Evolutionary conservation across 108 stramenopile species (phyloP).

Genomic region (Pseudonitzschia multiseries): DNA sequence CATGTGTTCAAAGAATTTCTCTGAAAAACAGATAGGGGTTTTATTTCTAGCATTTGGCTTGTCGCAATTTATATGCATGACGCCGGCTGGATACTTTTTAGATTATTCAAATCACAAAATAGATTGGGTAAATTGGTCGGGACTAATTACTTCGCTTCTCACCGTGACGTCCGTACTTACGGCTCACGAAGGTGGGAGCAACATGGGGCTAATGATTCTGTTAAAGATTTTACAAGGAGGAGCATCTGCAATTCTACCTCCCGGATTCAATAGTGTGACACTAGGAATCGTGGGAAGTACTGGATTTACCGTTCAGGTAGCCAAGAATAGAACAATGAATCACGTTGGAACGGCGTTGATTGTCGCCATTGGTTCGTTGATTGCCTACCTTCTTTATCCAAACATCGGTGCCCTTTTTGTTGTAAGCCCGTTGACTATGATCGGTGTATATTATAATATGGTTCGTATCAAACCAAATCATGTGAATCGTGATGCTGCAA

Average conservation of each 20-base stretch:
- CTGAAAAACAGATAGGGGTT: constrained; percentile 70
- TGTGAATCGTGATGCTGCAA: constrained; percentile 70
- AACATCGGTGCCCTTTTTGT: constrained; percentile 69
- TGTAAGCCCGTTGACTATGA: constrained; percentile 68
- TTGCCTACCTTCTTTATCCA: constrained; percentile 65
- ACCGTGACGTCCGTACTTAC: constrained; percentile 61
- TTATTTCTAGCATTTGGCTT: constrained; percentile 76
- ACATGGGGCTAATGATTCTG: constrained; percentile 61
- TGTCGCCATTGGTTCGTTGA: constrained; percentile 55
- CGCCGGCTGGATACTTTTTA: constrained; percentile 73
- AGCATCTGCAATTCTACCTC: constrained; percentile 64
- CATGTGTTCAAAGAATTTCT: constrained; percentile 56
- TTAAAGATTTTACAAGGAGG: constrained; percentile 65
- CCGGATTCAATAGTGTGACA: constrained; percentile 72
- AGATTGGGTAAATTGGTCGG: constrained; percentile 43
- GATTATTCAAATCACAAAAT: constrained; percentile 72
- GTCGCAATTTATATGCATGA: constrained; percentile 71
- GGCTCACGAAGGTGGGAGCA: constrained; percentile 53
- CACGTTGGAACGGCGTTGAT: constrained; percentile 74
- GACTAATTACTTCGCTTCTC: constrained; percentile 44
- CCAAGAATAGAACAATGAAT: constrained; percentile 69
- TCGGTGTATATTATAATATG: constrained; percentile 56
- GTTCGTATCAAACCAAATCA: constrained; percentile 54
- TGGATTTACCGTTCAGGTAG: constrained; percentile 72
- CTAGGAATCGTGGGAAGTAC: constrained; percentile 73